Base-by-base conservation (phyloP, 2,329 filamentous ascomycete species). In the Bipolaris gigantea region DNA sequence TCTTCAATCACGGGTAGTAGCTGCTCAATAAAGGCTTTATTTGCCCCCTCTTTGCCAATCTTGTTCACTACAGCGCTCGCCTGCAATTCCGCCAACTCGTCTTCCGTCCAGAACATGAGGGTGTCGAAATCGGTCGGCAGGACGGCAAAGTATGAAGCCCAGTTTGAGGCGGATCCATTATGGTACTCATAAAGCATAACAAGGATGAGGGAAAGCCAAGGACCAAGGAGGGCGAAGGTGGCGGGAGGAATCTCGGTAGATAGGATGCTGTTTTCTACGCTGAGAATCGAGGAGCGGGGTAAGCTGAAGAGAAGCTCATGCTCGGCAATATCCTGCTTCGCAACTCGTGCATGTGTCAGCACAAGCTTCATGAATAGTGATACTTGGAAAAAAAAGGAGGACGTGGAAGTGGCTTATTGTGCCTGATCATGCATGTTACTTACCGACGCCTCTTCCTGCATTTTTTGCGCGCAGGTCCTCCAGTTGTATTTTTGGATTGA, bases 81-180 rank as follows among this genome's bases (percentile, higher is more conserved):
- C 75, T 93, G 87, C 8, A 96, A 82, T 65, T 88, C 81, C 0
- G 78, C 75, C 2, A 96, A 79, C 71, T 96, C 91, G 1, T 79
- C 76, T 0, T 82, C 77, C 2, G 83, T 79, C 92, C 92, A 97
- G 76, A 92, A 96, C 89, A 97, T 96, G 60, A 93, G 82, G 2
- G 90, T 95, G 71, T 94, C 85, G 68, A 96, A 96, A 30, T 70
- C 60, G 13, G 63, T 56, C 2, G 91, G 91, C 5, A 96, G 80
- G 18, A 96, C 79, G 53, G 86, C 81, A 61, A 96, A 86, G 73
- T 96, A 96, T 0, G 86, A 81, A 60, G 85, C 84, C 92, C 92
- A 96, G 8, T 75, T 76, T 1, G 91, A 95, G 1, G 75, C 56
- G 64, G 77, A 45, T 73, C 85, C 78, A 45, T 77, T 71, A 73